Percentiles rank a stretch among this genome's conserved stretches.
Evolutionary conservation across 495 filamentous ascomycete species (phyloP).

Genomic region (Tuber umbilicatum): DNA sequence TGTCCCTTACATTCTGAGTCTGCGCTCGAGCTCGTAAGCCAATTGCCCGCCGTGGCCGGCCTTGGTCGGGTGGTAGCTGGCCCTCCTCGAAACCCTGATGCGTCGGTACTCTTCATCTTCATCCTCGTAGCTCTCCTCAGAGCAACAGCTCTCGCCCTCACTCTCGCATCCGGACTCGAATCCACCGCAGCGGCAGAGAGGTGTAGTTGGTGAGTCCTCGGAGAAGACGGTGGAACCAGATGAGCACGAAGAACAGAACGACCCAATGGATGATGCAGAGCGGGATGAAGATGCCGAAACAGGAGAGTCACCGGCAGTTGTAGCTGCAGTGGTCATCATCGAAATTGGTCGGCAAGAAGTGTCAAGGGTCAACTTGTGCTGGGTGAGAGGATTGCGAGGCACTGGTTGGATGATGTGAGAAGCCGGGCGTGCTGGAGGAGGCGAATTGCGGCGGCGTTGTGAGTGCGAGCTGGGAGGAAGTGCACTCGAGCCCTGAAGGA

Average conservation of each 20-base stretch:
- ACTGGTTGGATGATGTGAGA: constrained; percentile 77
- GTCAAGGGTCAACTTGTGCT: constrained; percentile 74
- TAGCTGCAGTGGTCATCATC: constrained; percentile 61
- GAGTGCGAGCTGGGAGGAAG: constrained; percentile 17
- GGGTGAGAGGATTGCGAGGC: constrained; percentile 80
- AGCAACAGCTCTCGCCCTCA: constrained; percentile 32
- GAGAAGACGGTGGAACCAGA: constrained; percentile 42
- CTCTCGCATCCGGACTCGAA: constrained; percentile 21
- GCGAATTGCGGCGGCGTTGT: constrained; percentile 34
- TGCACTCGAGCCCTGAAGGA: constrained; percentile 37
- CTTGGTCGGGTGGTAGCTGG: constrained; percentile 35
- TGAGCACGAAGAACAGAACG: constrained; percentile 67
- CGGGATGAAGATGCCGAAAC: constrained; percentile 47
- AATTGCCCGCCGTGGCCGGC: constrained; percentile 32
- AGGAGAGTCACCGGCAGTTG: constrained; percentile 54
- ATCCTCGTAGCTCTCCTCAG: constrained; percentile 26
- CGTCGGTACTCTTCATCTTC: constrained; percentile 24
- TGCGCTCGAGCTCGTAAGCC: constrained; percentile 39
- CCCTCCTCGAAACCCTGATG: constrained; percentile 26
- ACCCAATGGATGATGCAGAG: constrained; percentile 67
- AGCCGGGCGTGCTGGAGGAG: constrained; percentile 73
- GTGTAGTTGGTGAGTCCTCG: constrained; percentile 63
- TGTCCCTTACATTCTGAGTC: constrained; percentile 36
- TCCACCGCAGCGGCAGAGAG: constrained; percentile 47
- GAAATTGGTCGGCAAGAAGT: constrained; percentile 64